phyloP scores from a whole-genome alignment of 176 grass and related monocot species.

The Alloteropsis semialata region DNA sequence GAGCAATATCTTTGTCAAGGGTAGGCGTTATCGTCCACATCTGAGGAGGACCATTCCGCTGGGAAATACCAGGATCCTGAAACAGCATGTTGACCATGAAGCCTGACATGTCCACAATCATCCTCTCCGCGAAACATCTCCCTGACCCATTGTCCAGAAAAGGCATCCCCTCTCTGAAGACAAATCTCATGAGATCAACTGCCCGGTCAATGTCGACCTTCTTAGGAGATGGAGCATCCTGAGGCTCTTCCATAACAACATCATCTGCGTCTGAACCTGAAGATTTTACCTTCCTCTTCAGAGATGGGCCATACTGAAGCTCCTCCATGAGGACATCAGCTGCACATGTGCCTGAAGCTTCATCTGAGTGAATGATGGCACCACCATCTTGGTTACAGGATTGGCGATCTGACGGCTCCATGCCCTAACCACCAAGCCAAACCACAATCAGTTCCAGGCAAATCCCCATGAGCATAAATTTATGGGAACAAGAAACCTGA shows the following conservation, averaged over 20 bases:
- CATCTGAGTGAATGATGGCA: background rate
- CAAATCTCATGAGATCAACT: constrained; percentile 29
- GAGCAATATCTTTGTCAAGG: constrained; percentile 25
- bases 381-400: background rate
- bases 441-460: background rate
- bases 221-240: background rate
- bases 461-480: background rate
- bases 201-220: constrained; percentile 10
- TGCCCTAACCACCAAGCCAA: constrained; percentile 17
- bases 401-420: background rate
- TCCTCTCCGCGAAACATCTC: constrained; percentile 22
- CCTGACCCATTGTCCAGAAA: constrained; percentile 40
- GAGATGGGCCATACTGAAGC: background rate
- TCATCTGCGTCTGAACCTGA: background rate
- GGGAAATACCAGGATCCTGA: background rate
- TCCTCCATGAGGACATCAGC: background rate
- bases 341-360: background rate
- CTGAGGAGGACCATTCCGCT: background rate
- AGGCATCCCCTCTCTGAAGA: constrained; percentile 25
- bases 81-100: constrained; percentile 6
- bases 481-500: background rate
- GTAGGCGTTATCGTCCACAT: constrained; percentile 8
- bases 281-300: constrained; percentile 1
- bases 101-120: constrained; percentile 2
- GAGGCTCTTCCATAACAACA: background rate